These are phyloP conservation scores for Epichloe sp. DNA, from an alignment of 2,329 filamentous ascomycete genomes.

Conservation along the genomic window DNA sequence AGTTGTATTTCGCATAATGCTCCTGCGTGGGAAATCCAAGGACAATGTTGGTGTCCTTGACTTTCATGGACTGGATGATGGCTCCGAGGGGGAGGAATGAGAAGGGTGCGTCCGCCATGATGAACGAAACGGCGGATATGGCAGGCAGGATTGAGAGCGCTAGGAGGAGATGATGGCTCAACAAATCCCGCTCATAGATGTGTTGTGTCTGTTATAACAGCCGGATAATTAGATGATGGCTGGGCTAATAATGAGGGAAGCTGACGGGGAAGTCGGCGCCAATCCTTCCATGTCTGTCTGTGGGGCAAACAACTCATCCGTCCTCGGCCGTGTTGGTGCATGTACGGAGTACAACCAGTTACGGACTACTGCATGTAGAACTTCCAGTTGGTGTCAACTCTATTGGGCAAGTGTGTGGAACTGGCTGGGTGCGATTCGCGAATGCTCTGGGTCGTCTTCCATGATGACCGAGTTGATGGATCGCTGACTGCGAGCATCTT, in stretches of 20 bases:
- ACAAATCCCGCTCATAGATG: too few relatives aligned
- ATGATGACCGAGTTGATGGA: too few relatives aligned
- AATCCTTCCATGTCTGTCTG: background rate
- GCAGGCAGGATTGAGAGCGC: background rate
- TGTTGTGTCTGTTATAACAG: background rate
- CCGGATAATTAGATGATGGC: background rate
- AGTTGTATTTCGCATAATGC: slow-evolving; percentile 63
- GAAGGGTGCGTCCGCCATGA: slow-evolving; percentile 37
- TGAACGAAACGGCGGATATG: background rate
- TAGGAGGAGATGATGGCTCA: background rate
- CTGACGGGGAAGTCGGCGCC: too few relatives aligned
- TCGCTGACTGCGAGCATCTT: too few relatives aligned
- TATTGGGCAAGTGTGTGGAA: background rate
- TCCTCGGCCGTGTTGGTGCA: too few relatives aligned
- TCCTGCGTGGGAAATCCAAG: slow-evolving; percentile 68
- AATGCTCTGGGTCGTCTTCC: background rate
- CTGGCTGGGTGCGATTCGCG: background rate
- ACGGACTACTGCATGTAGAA: background rate
- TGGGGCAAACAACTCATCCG: background rate
- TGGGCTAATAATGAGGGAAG: background rate
- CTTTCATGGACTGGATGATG: slow-evolving; percentile 67
- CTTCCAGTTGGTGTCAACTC: background rate
- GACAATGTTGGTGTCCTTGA: slow-evolving; percentile 75
- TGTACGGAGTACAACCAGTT: background rate
- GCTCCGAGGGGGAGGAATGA: slow-evolving; percentile 63